phyloP scores from a whole-genome alignment of 2,329 filamentous ascomycete genomes.

The Fusarium humuli region DNA sequence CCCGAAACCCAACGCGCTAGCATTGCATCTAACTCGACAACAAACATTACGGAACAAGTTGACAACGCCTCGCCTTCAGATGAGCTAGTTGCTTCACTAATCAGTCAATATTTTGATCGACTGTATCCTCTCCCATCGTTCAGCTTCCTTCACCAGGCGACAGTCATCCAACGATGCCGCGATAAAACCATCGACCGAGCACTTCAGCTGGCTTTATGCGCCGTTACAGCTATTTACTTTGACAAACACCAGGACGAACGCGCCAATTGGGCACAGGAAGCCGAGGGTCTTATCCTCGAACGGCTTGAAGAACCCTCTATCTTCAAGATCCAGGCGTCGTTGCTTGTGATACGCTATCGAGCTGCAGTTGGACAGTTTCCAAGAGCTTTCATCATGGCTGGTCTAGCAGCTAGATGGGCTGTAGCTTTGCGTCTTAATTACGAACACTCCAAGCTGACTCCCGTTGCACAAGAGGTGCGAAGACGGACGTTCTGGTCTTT shows the following conservation, averaged over 20 bases:
- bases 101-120: conserved; percentile 43
- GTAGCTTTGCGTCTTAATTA: conserved; percentile 47
- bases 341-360: conserved; percentile 44
- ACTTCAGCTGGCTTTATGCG: conserved; percentile 42
- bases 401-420: conserved; percentile 43
- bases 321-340: conserved; percentile 45
- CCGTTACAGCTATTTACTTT: conserved; percentile 45
- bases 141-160: conserved; percentile 43
- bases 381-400: conserved; percentile 46
- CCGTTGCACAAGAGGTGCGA: conserved; percentile 43
- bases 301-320: conserved; percentile 44
- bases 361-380: conserved; percentile 45
- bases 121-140: conserved; percentile 43
- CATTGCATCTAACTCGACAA: conserved; percentile 28
- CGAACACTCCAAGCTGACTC: conserved; percentile 41
- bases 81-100: conserved; percentile 31
- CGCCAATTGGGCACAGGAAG: conserved; percentile 41
- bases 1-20: conserved; percentile 25
- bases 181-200: conserved; percentile 44
- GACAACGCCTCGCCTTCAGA: conserved; percentile 19
- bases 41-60: conserved; percentile 3
- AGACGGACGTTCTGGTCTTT: conserved; percentile 46
- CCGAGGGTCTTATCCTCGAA: conserved; percentile 42
- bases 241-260: conserved; percentile 25
- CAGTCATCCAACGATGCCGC: conserved; percentile 44